phyloP scores from a whole-genome alignment of 306 rosid genomes.

The Cucurbita maxima region DNA sequence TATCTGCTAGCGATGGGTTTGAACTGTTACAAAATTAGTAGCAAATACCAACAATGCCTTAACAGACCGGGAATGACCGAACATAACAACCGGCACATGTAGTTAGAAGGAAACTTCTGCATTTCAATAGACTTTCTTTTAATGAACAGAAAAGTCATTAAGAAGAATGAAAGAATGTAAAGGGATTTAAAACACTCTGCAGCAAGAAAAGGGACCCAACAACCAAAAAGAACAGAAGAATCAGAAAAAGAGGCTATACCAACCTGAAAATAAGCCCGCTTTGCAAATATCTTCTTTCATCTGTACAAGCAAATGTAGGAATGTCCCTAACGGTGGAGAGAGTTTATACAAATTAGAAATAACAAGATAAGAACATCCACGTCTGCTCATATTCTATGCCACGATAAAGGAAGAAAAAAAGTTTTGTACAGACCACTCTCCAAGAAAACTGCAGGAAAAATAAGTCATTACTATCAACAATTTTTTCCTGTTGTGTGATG shows the following conservation, averaged over 20 bases:
- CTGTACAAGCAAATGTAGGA: background rate
- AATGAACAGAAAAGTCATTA: background rate
- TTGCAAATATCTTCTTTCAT: background rate
- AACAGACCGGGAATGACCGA: too few relatives aligned
- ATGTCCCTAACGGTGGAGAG: background rate
- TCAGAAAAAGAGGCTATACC: background rate
- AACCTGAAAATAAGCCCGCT: background rate
- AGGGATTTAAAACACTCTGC: background rate
- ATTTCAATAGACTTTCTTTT: background rate
- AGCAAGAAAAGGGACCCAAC: background rate
- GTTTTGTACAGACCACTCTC: background rate
- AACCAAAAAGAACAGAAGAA: background rate
- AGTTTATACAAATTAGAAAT: background rate
- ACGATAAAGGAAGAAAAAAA: background rate
- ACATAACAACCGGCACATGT: too few relatives aligned
- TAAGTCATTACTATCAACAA: background rate
- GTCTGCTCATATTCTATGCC: background rate
- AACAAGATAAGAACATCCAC: background rate
- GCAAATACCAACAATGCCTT: too few relatives aligned
- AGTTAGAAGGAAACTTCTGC: too few relatives aligned
- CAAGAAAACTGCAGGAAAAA: constrained; percentile 1
- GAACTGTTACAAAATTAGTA: too few relatives aligned
- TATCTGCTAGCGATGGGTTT: too few relatives aligned
- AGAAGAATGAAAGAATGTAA: background rate
- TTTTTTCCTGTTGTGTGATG: background rate